These are phyloP conservation scores for Dioszegia aurantiaca DNA, from an alignment of 768 basidiomycete species.

Conservation along the genomic window DNA sequence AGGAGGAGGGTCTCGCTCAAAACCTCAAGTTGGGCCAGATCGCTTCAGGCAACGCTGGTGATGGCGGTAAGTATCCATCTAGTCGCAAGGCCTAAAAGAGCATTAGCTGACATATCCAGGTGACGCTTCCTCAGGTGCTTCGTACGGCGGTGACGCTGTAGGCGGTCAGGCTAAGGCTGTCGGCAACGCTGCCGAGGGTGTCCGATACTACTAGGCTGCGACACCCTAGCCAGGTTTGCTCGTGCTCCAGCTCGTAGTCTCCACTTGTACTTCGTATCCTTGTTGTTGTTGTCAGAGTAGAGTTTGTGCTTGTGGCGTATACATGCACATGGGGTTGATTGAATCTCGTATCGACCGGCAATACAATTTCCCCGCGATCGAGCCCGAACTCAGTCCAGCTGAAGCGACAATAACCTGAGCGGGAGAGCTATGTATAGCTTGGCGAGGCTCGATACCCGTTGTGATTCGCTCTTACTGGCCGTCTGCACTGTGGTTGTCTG, in stretches of 20 bases:
- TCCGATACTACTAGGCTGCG: constrained; percentile 8
- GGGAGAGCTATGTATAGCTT: too few relatives aligned
- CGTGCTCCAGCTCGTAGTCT: not conserved
- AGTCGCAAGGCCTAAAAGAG: not conserved
- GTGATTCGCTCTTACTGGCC: too few relatives aligned
- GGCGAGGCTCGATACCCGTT: too few relatives aligned
- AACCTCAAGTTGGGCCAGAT: constrained; percentile 27
- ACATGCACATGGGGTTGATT: constrained; percentile 9
- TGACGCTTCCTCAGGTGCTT: constrained; percentile 14
- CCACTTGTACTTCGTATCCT: constrained; percentile 2
- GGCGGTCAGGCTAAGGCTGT: not conserved
- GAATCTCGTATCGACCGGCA: too few relatives aligned
- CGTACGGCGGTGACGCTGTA: constrained; percentile 28
- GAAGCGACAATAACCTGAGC: too few relatives aligned
- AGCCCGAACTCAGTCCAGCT: too few relatives aligned
- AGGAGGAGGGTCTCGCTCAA: constrained; percentile 16
- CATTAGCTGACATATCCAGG: not conserved
- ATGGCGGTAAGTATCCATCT: constrained; percentile 29
- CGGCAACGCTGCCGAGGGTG: constrained; percentile 7
- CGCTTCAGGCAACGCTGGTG: constrained; percentile 33
- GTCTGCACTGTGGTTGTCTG: too few relatives aligned
- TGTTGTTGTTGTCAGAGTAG: not conserved
- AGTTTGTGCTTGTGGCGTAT: not conserved
- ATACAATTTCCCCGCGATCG: too few relatives aligned
- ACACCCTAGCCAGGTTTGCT: not conserved